These are phyloP conservation scores for Mycena sp. DNA, from an alignment of 1,284 basidiomycete species.

Conservation along the genomic window DNA sequence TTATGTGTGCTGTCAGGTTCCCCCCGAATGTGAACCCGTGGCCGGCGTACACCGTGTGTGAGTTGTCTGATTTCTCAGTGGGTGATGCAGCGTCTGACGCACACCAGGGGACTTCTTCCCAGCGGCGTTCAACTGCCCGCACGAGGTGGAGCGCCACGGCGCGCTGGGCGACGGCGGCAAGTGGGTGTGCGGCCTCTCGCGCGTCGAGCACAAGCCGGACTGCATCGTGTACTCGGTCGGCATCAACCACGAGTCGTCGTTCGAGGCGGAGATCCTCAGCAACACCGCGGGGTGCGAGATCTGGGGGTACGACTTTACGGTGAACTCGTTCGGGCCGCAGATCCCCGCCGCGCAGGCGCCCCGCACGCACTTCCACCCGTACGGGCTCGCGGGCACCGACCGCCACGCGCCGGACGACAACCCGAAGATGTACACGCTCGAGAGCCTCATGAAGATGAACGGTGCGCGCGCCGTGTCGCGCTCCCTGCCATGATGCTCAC, in stretches of 20 bases:
- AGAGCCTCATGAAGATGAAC: slow-evolving; percentile 64
- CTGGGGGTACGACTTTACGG: slow-evolving; percentile 72
- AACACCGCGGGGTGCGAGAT: slow-evolving; percentile 66
- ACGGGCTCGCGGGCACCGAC: slow-evolving; percentile 59
- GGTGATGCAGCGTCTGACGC: neutral
- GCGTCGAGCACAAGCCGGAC: slow-evolving; percentile 60
- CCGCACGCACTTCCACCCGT: slow-evolving; percentile 64
- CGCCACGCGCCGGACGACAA: slow-evolving; percentile 52
- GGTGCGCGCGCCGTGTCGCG: slow-evolving; percentile 42
- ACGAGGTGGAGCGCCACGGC: slow-evolving; percentile 67
- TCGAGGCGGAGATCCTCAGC: slow-evolving; percentile 67
- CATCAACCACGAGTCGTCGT: slow-evolving; percentile 72
- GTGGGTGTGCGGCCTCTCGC: slow-evolving; percentile 71
- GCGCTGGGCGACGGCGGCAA: slow-evolving; percentile 72
- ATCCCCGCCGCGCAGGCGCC: slow-evolving; percentile 50
- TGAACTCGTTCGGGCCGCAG: slow-evolving; percentile 59
- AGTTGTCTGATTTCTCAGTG: slow-evolving; percentile 35
- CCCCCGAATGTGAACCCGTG: slow-evolving; percentile 70
- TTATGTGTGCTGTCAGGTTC: slow-evolving; percentile 52
- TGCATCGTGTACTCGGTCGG: slow-evolving; percentile 73
- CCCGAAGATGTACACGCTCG: slow-evolving; percentile 63
- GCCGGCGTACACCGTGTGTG: slow-evolving; percentile 75
- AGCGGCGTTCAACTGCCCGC: slow-evolving; percentile 70
- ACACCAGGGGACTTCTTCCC: slow-evolving; percentile 74
- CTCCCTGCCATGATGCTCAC: neutral